A percentile compares a stretch with the other conserved stretches of the same genome.
phyloP scores from a whole-genome alignment of 257 asterid species.

The Solanum arcanum region DNA sequence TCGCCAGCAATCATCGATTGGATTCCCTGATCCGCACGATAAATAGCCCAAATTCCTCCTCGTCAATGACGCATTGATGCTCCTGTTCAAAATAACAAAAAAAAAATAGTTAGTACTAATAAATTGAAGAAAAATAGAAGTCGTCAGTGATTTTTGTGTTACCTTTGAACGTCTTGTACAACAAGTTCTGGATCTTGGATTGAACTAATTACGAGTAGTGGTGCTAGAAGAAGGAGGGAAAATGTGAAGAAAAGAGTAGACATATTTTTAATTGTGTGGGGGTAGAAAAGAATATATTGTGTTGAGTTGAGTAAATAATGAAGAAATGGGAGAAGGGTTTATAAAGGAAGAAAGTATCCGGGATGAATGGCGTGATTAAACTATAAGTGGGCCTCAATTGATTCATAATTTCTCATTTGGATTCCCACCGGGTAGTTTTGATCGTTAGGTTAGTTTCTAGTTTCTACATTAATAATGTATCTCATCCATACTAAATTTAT shows the following conservation, averaged over 20 bases:
- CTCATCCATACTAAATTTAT: neutral
- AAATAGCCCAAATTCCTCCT: constrained; percentile 46
- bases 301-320: neutral
- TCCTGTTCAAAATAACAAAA: constrained; percentile 12
- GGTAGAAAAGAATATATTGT: neutral
- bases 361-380: constrained; percentile 64
- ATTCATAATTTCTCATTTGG: neutral
- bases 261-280: neutral
- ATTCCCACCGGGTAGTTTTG: constrained; percentile 24
- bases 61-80: constrained; percentile 40
- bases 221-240: neutral
- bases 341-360: constrained; percentile 31
- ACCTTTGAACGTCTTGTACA: constrained; percentile 60
- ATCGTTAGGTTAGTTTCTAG: neutral
- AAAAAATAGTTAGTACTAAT: neutral
- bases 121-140: neutral
- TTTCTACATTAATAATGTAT: neutral
- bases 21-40: constrained; percentile 69
- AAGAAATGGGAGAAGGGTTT: constrained; percentile 1
- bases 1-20: constrained; percentile 81
- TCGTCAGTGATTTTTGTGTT: neutral
- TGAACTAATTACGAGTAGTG: neutral
- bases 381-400: constrained; percentile 21
- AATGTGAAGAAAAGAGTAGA: neutral
- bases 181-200: constrained; percentile 38